Conservation (phyloP, 2,329 filamentous ascomycete species). For the Balansia obtecta region DNA sequence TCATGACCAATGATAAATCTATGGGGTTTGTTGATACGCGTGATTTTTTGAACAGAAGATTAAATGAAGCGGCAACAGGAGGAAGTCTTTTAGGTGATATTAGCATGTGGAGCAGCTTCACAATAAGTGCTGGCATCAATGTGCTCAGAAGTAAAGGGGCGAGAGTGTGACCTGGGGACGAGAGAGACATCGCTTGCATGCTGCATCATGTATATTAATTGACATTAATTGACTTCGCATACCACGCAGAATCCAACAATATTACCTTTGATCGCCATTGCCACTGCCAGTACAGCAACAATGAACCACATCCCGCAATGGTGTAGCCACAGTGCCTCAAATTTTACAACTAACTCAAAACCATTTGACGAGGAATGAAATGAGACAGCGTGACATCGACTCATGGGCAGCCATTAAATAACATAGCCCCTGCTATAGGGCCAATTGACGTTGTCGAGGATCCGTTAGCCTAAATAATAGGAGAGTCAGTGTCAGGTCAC, state of each 20-base stretch:
- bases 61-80: conserved; percentile 55
- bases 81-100: conserved; percentile 51
- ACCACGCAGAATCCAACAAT: background rate
- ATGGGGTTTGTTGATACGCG: conserved; percentile 64
- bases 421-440: conserved; percentile 3
- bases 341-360: background rate
- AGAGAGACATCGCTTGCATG: background rate
- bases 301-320: background rate
- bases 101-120: conserved; percentile 72
- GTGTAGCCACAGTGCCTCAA: background rate
- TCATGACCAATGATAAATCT: conserved; percentile 83
- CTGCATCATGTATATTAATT: background rate
- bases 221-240: background rate
- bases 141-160: conserved; percentile 79
- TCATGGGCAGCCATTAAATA: background rate
- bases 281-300: background rate
- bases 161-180: conserved; percentile 44
- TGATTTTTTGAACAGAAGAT: conserved; percentile 63
- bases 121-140: conserved; percentile 64
- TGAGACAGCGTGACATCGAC: too few species aligned
- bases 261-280: background rate
- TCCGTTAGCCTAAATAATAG: conserved; percentile 36
- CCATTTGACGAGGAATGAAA: too few species aligned
- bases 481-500: background rate
- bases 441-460: conserved; percentile 41